phyloP scores from a whole-genome alignment of 345 rosid species.

The Sonneratia alba region DNA sequence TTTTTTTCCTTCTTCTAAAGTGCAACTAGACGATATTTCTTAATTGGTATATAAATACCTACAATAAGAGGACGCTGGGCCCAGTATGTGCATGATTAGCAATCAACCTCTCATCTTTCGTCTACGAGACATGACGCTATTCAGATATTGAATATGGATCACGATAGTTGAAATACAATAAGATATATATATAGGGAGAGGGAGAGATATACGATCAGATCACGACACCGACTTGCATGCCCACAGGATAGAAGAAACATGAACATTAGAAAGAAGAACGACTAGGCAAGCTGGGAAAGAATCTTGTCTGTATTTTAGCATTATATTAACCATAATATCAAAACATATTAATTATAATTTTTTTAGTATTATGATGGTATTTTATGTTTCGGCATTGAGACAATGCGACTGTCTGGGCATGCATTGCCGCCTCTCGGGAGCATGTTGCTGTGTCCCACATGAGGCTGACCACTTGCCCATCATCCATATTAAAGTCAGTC shows the following conservation, averaged over 20 bases:
- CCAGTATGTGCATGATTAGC: not conserved
- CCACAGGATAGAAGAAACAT: too few species aligned
- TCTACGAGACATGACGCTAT: too few species aligned
- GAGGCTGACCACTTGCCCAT: conserved; percentile 14
- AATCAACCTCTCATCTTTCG: too few species aligned
- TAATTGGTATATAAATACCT: not conserved
- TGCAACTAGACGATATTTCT: not conserved
- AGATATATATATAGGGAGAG: too few species aligned
- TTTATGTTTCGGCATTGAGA: not conserved
- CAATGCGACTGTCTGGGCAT: not conserved
- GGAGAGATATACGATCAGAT: not conserved
- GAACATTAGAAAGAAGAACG: not conserved
- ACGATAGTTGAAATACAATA: not conserved
- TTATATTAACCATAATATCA: not conserved
- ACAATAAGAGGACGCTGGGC: not conserved
- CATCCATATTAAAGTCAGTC: not conserved
- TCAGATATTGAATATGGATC: not conserved
- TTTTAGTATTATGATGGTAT: not conserved
- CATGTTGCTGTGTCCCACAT: not conserved
- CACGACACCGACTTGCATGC: not conserved
- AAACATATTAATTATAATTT: not conserved
- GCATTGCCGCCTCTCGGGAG: conserved; percentile 1
- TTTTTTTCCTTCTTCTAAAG: not conserved
- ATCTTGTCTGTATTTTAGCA: not conserved
- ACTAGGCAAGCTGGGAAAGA: not conserved